A percentile compares a stretch with the other conserved stretches of the same genome.
Conservation (phyloP, 306 rosid species). For the Hippophae tibetana region DNA sequence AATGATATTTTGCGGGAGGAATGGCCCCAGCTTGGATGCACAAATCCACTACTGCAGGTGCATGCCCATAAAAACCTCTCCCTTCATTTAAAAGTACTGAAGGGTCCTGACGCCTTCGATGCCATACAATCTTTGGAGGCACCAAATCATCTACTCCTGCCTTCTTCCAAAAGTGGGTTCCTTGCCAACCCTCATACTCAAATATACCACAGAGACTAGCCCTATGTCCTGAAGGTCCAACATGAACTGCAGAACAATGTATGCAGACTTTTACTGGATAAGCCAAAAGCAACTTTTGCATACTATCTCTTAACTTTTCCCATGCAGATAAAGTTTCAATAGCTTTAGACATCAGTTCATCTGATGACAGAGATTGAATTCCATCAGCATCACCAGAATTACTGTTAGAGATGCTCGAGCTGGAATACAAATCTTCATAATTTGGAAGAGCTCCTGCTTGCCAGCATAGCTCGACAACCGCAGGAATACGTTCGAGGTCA, state of each 20-base stretch:
- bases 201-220: slow-evolving; percentile 79
- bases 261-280: slow-evolving; percentile 80
- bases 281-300: slow-evolving; percentile 56
- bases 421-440: slow-evolving; percentile 23
- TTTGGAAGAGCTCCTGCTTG: slow-evolving; percentile 64
- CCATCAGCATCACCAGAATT: slow-evolving; percentile 18
- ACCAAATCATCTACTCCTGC: slow-evolving; percentile 66
- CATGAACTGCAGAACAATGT: slow-evolving; percentile 74
- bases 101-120: slow-evolving; percentile 68
- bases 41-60: slow-evolving; percentile 71
- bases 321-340: slow-evolving; percentile 53
- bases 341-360: slow-evolving; percentile 41
- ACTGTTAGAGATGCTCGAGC: slow-evolving; percentile 28
- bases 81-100: slow-evolving; percentile 56
- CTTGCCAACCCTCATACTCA: slow-evolving; percentile 69
- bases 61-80: slow-evolving; percentile 58
- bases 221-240: slow-evolving; percentile 82
- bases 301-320: slow-evolving; percentile 65
- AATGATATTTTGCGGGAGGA: slow-evolving; percentile 55
- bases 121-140: slow-evolving; percentile 72
- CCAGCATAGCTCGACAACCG: slow-evolving; percentile 77
- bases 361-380: slow-evolving; percentile 28
- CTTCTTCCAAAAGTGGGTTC: slow-evolving; percentile 73
- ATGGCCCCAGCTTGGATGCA: slow-evolving; percentile 56
- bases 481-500: slow-evolving; percentile 74